Conservation (phyloP, 331 rosid species). For the Spiraea crenata region DNA sequence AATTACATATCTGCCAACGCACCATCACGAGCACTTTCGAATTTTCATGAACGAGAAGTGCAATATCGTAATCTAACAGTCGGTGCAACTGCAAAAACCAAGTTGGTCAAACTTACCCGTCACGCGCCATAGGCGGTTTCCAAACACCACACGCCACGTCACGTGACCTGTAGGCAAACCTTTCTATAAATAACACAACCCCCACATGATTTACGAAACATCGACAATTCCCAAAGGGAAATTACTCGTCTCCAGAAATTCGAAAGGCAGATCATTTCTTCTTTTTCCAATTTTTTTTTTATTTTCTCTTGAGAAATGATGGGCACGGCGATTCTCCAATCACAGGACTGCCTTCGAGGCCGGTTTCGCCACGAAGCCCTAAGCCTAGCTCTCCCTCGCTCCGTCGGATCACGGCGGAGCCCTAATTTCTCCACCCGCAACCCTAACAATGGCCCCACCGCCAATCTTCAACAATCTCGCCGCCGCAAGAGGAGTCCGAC, state of each 20-base stretch:
- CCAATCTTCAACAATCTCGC: slow-evolving; percentile 28
- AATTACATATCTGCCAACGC: neutral
- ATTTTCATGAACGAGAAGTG: neutral
- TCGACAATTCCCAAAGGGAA: neutral
- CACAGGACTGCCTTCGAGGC: slow-evolving; percentile 48
- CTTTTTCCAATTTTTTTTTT: neutral
- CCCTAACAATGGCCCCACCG: slow-evolving; percentile 16
- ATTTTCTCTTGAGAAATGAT: slow-evolving; percentile 17
- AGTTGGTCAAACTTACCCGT: neutral
- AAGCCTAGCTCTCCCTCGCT: slow-evolving; percentile 14
- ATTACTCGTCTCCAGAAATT: too few species aligned
- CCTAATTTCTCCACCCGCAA: slow-evolving; percentile 19
- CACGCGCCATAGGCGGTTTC: slow-evolving; percentile 5
- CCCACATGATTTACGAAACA: neutral
- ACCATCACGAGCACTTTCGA: neutral
- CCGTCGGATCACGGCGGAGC: slow-evolving; percentile 26
- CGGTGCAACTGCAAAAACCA: neutral
- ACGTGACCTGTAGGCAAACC: neutral
- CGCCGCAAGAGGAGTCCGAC: slow-evolving; percentile 57
- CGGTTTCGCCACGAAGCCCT: slow-evolving; percentile 40
- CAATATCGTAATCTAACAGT: neutral
- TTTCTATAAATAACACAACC: slow-evolving; percentile 5
- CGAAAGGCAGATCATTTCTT: neutral
- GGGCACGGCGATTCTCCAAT: slow-evolving; percentile 54
- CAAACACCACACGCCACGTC: slow-evolving; percentile 5